phyloP scores from a whole-genome alignment of 2,329 filamentous ascomycete genomes.

The Rhinocladiella similis region DNA sequence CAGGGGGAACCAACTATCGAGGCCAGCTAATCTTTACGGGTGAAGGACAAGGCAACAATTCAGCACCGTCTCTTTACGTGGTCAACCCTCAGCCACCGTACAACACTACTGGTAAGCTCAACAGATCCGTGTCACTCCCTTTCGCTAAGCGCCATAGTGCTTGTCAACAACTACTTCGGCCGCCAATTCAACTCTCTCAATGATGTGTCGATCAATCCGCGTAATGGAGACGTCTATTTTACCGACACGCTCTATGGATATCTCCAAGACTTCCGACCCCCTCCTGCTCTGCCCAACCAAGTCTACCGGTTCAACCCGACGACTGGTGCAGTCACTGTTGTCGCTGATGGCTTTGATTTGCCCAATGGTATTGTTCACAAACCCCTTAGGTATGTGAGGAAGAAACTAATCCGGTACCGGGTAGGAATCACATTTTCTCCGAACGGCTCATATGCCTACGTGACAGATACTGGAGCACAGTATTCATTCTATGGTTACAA shows the following conservation, averaged over 20 bases:
- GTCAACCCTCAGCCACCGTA: conserved; percentile 51
- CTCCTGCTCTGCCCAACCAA: conserved; percentile 48
- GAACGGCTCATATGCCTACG: conserved; percentile 33
- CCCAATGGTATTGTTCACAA: conserved; percentile 42
- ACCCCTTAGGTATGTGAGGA: too few species aligned
- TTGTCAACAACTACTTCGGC: conserved; percentile 62
- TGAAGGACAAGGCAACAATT: conserved; percentile 51
- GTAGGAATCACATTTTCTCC: conserved; percentile 35
- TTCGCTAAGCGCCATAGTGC: conserved; percentile 32
- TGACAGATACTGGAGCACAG: conserved; percentile 27
- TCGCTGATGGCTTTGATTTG: conserved; percentile 49
- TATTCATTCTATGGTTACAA: conserved; percentile 24
- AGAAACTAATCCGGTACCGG: too few species aligned
- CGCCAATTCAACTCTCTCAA: conserved; percentile 39
- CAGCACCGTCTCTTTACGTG: conserved; percentile 42
- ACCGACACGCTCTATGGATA: conserved; percentile 40
- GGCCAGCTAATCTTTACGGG: conserved; percentile 52
- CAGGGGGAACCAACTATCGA: conserved; percentile 54
- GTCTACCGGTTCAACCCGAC: conserved; percentile 50
- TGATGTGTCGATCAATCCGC: conserved; percentile 27
- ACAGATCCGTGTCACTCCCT: background rate
- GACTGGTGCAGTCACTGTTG: conserved; percentile 45
- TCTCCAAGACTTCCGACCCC: conserved; percentile 46
- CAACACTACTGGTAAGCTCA: conserved; percentile 48
- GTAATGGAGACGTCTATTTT: conserved; percentile 29